These are phyloP conservation scores for Tetrapisispora iriomotensis DNA, from an alignment of 805 yeast species.

Conservation along the genomic window DNA sequence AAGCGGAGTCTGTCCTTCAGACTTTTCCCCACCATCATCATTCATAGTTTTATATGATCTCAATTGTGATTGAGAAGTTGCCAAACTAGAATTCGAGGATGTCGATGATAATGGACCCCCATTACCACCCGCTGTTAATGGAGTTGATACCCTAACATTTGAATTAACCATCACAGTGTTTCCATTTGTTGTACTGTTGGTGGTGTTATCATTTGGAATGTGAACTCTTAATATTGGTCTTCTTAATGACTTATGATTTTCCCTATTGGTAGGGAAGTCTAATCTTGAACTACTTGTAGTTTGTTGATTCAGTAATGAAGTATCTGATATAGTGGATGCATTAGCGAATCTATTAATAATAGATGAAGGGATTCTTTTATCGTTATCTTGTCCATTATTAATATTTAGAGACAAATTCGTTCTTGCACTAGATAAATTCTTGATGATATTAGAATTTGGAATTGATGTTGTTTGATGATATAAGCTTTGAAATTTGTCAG, in stretches of 20 bases:
- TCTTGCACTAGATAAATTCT: background rate
- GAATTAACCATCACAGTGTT: background rate
- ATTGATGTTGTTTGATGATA: constrained; percentile 1
- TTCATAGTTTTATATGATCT: background rate
- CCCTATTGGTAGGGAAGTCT: background rate
- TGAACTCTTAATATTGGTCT: constrained; percentile 57
- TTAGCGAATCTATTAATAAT: constrained; percentile 1
- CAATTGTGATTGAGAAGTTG: background rate
- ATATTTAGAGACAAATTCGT: constrained; percentile 1
- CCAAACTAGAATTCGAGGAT: constrained; percentile 1
- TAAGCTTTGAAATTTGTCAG: constrained; percentile 3
- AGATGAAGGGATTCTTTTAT: background rate
- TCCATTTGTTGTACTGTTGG: background rate
- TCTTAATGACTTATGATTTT: constrained; percentile 5
- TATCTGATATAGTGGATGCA: background rate
- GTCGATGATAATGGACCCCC: background rate
- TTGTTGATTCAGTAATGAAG: background rate
- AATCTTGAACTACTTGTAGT: constrained; percentile 1
- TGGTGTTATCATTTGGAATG: constrained; percentile 36
- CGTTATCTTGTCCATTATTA: constrained; percentile 1
- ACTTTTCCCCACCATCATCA: background rate
- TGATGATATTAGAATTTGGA: background rate
- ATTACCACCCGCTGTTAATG: background rate
- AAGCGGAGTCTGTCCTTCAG: background rate
- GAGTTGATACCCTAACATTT: background rate